phyloP scores from a whole-genome alignment of 306 rosid genomes.

The Trichosanthes cucumerina region DNA sequence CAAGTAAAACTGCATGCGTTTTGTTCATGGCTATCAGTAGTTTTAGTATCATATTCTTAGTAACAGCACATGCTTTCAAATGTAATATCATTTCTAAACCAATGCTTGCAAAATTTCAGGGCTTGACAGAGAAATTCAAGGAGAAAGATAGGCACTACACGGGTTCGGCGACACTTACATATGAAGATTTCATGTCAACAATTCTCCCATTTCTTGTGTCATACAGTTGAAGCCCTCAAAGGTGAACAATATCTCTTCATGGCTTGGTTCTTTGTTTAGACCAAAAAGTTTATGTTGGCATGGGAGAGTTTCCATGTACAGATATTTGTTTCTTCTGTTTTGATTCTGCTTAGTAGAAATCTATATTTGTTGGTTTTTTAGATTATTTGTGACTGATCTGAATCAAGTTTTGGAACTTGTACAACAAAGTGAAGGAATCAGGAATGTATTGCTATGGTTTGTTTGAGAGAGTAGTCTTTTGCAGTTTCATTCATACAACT shows the following conservation, averaged over 20 bases:
- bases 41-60: background rate
- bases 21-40: background rate
- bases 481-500: background rate
- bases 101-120: conserved; percentile 42
- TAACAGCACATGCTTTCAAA: background rate
- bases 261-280: background rate
- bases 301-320: background rate
- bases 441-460: background rate
- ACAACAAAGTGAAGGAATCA: background rate
- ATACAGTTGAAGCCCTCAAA: conserved; percentile 34
- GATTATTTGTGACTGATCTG: background rate
- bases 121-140: conserved; percentile 80
- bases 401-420: background rate
- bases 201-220: conserved; percentile 79
- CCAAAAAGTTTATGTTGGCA: background rate
- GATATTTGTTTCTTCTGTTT: background rate
- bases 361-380: background rate
- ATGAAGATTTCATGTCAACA: conserved; percentile 62
- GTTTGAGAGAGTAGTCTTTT: background rate
- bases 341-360: background rate
- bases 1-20: background rate
- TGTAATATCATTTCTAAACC: background rate
- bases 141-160: conserved; percentile 56
- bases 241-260: background rate
- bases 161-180: conserved; percentile 57